Percentiles rank a stretch among this genome's conserved stretches.
Evolutionary conservation across 306 rosid species (phyloP).

Genomic region (Benincasa hispida): DNA sequence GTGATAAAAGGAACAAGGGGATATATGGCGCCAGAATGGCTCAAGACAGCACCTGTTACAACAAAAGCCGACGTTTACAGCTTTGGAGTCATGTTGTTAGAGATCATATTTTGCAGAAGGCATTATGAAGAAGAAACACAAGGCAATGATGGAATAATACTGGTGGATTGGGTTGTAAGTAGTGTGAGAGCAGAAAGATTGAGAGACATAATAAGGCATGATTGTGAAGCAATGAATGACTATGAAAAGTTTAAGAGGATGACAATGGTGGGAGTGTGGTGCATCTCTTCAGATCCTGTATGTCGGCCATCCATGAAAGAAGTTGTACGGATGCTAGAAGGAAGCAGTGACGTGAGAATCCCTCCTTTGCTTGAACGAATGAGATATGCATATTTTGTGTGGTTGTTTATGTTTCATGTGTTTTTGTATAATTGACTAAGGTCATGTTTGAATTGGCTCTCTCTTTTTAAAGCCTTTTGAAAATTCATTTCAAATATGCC

Average conservation of each 20-base stretch:
- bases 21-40: constrained; percentile 33
- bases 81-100: constrained; percentile 26
- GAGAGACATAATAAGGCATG: neutral
- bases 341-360: constrained; percentile 13
- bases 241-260: neutral
- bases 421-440: too few relatives aligned
- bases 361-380: constrained; percentile 10
- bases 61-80: constrained; percentile 22
- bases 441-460: too few relatives aligned
- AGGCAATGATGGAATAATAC: constrained; percentile 5
- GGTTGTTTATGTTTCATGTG: too few relatives aligned
- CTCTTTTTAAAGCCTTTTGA: too few relatives aligned
- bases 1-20: constrained; percentile 26
- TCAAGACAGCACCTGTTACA: constrained; percentile 12
- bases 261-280: constrained; percentile 24
- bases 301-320: constrained; percentile 21
- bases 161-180: constrained; percentile 16
- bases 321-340: constrained; percentile 27
- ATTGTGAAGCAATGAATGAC: constrained; percentile 1
- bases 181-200: constrained; percentile 3
- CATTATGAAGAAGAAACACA: constrained; percentile 1
- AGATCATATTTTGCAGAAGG: constrained; percentile 21
- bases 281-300: constrained; percentile 14
- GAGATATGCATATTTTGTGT: too few relatives aligned
- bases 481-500: too few relatives aligned